Conservation (phyloP, 148 eudicot species). For the Diospyros kaki region DNA sequence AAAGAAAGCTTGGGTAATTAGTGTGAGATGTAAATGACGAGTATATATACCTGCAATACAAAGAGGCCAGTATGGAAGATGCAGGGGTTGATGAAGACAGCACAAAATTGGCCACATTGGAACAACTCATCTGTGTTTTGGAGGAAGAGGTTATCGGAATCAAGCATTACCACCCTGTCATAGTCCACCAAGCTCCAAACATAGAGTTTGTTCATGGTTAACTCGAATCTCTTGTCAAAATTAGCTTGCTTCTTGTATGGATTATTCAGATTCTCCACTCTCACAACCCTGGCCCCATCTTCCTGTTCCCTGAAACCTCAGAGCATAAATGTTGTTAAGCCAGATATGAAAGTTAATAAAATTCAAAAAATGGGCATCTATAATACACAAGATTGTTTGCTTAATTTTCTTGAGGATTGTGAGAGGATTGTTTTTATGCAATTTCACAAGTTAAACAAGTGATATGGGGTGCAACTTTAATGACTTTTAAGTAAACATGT, state of each 20-base stretch:
- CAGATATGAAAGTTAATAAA: no score
- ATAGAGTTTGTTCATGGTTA: slow-evolving; percentile 81
- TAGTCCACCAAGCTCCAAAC: slow-evolving; percentile 86
- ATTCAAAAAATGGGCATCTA: no score
- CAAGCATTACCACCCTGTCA: slow-evolving; percentile 91
- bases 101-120: slow-evolving; percentile 95
- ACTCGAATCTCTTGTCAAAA: slow-evolving; percentile 60
- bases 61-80: slow-evolving; percentile 98
- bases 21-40: no score
- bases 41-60: slow-evolving; percentile 58
- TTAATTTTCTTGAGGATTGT: no score
- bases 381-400: no score
- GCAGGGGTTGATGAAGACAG: slow-evolving; percentile 95
- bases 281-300: slow-evolving; percentile 88
- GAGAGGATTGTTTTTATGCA: no score
- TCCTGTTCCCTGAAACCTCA: slow-evolving; percentile 56
- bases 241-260: slow-evolving; percentile 45
- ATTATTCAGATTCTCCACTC: slow-evolving; percentile 71
- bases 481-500: no score
- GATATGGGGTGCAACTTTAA: no score
- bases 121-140: slow-evolving; percentile 80
- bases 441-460: no score
- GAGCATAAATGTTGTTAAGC: background rate
- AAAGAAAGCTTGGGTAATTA: no score
- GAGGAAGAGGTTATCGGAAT: slow-evolving; percentile 89